phyloP scores from a whole-genome alignment of 176 grass and related monocot species.

The Oryza australiensis region DNA sequence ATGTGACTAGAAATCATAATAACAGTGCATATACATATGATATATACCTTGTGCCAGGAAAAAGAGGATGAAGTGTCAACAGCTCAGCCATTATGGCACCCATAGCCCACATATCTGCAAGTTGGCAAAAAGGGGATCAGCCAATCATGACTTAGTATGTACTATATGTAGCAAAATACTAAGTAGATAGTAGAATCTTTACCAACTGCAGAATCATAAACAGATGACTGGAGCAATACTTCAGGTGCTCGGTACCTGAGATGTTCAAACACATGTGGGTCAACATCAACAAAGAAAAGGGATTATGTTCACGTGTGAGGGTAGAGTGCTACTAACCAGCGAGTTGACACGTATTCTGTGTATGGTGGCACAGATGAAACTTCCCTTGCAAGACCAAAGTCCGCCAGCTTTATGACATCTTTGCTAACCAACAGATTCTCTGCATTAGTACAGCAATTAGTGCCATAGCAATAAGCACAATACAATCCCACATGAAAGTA shows the following conservation, averaged over 20 bases:
- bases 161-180: neutral
- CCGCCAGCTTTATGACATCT: constrained; percentile 87
- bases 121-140: constrained; percentile 35
- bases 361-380: constrained; percentile 81
- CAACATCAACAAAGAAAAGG: constrained; percentile 25
- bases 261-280: constrained; percentile 34
- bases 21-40: constrained; percentile 26
- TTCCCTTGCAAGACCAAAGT: constrained; percentile 97
- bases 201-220: constrained; percentile 96
- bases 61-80: constrained; percentile 91
- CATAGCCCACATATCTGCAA: constrained; percentile 99
- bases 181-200: constrained; percentile 43
- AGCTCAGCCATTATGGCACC: constrained; percentile 99
- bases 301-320: neutral
- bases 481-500: neutral
- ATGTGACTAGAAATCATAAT: neutral
- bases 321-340: constrained; percentile 51
- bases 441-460: constrained; percentile 24
- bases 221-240: constrained; percentile 89
- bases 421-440: constrained; percentile 98
- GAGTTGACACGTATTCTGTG: constrained; percentile 99
- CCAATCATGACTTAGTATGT: constrained; percentile 12
- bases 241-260: constrained; percentile 96
- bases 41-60: constrained; percentile 87
- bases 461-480: constrained; percentile 21